Evolutionary conservation across 2,329 filamentous ascomycete genomes (phyloP).

Genomic region (Nectriaceae sp.): DNA sequence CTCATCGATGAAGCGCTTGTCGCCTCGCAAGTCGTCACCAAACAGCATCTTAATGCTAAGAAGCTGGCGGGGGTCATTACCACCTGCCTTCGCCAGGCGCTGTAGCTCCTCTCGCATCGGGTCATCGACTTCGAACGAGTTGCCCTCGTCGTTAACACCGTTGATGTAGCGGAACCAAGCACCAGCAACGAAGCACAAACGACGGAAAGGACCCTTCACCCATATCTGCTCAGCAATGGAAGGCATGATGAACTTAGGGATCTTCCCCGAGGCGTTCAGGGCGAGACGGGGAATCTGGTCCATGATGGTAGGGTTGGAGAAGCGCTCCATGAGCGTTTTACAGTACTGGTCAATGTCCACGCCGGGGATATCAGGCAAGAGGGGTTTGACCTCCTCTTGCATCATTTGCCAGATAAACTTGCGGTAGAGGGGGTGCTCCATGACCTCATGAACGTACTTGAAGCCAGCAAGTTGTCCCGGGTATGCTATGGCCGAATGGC

Average conservation of each 20-base stretch:
- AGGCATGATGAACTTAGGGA: constrained; percentile 53
- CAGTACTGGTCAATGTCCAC: constrained; percentile 55
- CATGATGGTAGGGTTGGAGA: constrained; percentile 58
- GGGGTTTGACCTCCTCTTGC: constrained; percentile 55
- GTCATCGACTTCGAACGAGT: constrained; percentile 45
- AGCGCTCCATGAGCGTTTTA: constrained; percentile 54
- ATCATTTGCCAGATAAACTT: constrained; percentile 56
- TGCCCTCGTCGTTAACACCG: constrained; percentile 51
- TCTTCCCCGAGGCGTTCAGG: constrained; percentile 55
- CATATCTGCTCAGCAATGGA: constrained; percentile 49
- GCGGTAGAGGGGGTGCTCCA: constrained; percentile 48
- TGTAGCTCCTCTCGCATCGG: constrained; percentile 51
- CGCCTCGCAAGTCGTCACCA: constrained; percentile 51
- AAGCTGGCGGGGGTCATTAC: constrained; percentile 42
- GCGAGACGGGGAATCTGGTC: constrained; percentile 54
- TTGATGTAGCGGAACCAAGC: constrained; percentile 54
- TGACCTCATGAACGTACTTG: constrained; percentile 56
- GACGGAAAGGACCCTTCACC: constrained; percentile 45
- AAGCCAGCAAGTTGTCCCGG: constrained; percentile 53
- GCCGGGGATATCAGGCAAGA: constrained; percentile 50
- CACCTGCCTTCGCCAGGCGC: constrained; percentile 45
- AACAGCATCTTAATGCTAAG: constrained; percentile 50
- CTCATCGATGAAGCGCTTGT: constrained; percentile 49
- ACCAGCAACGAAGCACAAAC: constrained; percentile 49
- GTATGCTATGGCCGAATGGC: constrained; percentile 55